Base-by-base conservation (phyloP, 179 eudicot genomes). In the Camellia oleifera region DNA sequence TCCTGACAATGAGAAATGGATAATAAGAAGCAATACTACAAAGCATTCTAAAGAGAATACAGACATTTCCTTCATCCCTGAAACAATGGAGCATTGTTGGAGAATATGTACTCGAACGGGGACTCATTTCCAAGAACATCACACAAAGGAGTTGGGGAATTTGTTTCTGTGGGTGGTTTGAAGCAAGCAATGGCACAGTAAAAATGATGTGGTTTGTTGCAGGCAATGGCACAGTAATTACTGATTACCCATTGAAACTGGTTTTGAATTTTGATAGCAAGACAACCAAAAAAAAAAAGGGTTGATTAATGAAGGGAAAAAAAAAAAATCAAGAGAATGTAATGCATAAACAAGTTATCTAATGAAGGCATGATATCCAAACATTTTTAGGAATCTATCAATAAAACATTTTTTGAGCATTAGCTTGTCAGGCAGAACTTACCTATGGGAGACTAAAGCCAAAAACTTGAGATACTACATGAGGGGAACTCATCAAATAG, bases 1-100 rank as follows among this genome's bases (percentile, higher is more conserved):
- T 89, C 97, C 98, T 96, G 93, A 82, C 91, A 17, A 81, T 65
- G 8, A 73, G 72, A 80, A 57, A 60, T 32, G 53, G 56, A 78
- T n/a, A 57, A 9, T 64, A 18, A 80, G 53, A 26, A 4, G 45
- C 8, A 1, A 57, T 15, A 74, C 10, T 11, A 17, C 20, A 68
- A 18, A 11, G 69, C 57, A 76, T 12, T 26, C 5, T 11, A 46
- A 61, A 18, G 20, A 76, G 53, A n/a, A 77, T 58, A 58, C 12
- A 4, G 10, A 44, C 17, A 65, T 17, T 77, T 48, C 17, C 17
- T 9, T 52, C 61, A 72, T 50, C 15, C 42, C 15, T 23, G n/a
- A 9, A n/a, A 52, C 17, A 23, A 52, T 13, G 52, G 52, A 70
- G 32, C 11, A n/a, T 5, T 42, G 4, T 45, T 45, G 26, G 74